These are phyloP conservation scores for Kluyveromyces siamensis DNA, from an alignment of 805 yeast species.

Conservation along the genomic window DNA sequence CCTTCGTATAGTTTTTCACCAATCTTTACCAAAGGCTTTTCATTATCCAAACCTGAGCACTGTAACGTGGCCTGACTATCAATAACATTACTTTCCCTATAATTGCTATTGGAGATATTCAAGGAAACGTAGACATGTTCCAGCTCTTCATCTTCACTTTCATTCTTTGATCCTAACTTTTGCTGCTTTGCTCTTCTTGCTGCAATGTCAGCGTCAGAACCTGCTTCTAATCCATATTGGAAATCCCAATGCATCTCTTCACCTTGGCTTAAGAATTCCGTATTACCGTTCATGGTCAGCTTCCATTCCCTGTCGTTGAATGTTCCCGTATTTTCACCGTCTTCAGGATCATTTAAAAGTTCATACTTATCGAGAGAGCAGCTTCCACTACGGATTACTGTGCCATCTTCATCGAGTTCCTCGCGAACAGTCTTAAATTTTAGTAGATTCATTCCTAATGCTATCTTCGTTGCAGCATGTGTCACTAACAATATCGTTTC, in stretches of 20 bases:
- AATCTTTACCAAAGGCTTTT: constrained; percentile 47
- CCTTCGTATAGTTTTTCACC: constrained; percentile 61
- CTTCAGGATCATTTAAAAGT: constrained; percentile 14
- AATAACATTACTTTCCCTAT: constrained; percentile 22
- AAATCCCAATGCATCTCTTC: constrained; percentile 95
- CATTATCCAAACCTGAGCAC: constrained; percentile 45
- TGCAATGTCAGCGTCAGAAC: constrained; percentile 77
- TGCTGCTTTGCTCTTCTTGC: constrained; percentile 33
- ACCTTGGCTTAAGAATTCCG: constrained; percentile 62
- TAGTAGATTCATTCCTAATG: constrained; percentile 69
- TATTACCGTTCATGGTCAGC: constrained; percentile 59
- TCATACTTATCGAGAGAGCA: constrained; percentile 71
- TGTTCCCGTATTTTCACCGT: constrained; percentile 11
- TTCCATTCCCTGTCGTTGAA: constrained; percentile 42
- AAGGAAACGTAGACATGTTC: constrained; percentile 46
- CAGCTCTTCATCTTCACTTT: constrained; percentile 30
- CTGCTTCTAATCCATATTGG: constrained; percentile 70
- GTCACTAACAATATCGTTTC: constrained; percentile 65
- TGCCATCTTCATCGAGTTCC: constrained; percentile 38
- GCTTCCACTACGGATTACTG: constrained; percentile 62
- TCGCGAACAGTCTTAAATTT: constrained; percentile 45
- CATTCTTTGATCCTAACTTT: background rate
- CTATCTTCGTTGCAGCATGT: constrained; percentile 91
- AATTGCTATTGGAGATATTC: constrained; percentile 37
- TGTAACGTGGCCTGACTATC: constrained; percentile 39